A percentile compares a stretch with the other conserved stretches of the same genome.
These are phyloP conservation scores for Irpex sp. DNA, from an alignment of 1,284 basidiomycete genomes.

Conservation along the genomic window DNA sequence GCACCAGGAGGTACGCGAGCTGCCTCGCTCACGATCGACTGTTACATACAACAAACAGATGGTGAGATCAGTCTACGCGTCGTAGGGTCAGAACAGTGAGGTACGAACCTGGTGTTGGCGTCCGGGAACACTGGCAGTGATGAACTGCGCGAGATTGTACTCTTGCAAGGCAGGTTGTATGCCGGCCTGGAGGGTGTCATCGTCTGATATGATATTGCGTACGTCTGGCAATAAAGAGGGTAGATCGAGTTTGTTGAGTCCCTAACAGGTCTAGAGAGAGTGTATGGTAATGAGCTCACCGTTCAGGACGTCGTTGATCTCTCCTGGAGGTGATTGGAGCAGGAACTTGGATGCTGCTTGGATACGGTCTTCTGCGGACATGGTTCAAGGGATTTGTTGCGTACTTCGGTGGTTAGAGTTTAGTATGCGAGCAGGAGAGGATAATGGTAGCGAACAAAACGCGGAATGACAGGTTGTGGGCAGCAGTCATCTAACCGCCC, in stretches of 20 bases:
- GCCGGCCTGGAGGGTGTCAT: constrained; percentile 72
- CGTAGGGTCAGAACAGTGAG: constrained; percentile 1
- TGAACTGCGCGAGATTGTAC: constrained; percentile 85
- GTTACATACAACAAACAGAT: background rate
- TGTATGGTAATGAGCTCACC: constrained; percentile 38
- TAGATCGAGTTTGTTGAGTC: constrained; percentile 2
- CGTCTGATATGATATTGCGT: constrained; percentile 81
- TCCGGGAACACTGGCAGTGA: constrained; percentile 75
- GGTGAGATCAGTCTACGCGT: background rate
- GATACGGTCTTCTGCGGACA: constrained; percentile 60
- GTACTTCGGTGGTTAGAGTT: background rate
- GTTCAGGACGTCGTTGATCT: constrained; percentile 93
- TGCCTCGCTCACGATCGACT: constrained; percentile 76
- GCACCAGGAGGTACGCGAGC: constrained; percentile 36
- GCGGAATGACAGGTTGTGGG: background rate
- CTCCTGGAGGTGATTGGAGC: constrained; percentile 86
- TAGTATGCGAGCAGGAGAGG: too few species aligned
- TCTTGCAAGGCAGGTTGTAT: constrained; percentile 71
- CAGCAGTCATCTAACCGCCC: background rate
- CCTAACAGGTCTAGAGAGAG: constrained; percentile 1
- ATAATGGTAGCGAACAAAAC: too few species aligned
- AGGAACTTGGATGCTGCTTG: constrained; percentile 73
- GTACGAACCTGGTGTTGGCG: constrained; percentile 60
- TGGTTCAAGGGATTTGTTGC: constrained; percentile 16
- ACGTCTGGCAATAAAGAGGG: constrained; percentile 58